A percentile compares a stretch with the other conserved stretches of the same genome.
phyloP scores from a whole-genome alignment of 805 yeast genomes.

The Isabelozyma gotoi region DNA sequence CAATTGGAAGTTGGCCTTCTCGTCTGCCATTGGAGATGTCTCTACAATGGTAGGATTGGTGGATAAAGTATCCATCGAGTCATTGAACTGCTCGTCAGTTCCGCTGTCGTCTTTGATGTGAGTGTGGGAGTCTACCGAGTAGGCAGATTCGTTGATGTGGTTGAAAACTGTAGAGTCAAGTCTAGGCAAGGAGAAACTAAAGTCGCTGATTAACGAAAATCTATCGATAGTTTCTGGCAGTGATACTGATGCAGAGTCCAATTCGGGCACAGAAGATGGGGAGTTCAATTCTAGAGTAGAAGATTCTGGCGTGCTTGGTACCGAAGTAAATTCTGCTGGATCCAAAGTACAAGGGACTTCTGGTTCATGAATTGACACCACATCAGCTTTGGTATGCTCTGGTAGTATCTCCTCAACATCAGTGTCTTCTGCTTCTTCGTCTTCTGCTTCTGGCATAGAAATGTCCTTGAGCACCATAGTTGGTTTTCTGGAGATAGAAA shows the following conservation, averaged over 20 bases:
- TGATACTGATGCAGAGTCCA: background rate
- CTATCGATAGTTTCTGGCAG: background rate
- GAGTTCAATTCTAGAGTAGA: background rate
- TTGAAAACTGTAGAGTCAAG: background rate
- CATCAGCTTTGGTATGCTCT: too few species aligned
- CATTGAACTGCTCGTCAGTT: slow-evolving; percentile 16
- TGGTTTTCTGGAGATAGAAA: slow-evolving; percentile 6
- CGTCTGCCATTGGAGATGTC: slow-evolving; percentile 2
- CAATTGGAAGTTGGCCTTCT: background rate
- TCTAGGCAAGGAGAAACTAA: background rate
- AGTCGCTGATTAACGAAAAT: background rate
- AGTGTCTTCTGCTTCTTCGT: background rate
- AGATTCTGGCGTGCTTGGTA: background rate
- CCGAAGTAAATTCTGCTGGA: background rate
- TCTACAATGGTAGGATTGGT: slow-evolving; percentile 26
- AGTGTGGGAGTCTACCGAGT: slow-evolving; percentile 12
- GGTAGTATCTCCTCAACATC: too few species aligned
- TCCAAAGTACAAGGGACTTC: too few species aligned
- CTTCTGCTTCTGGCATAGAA: slow-evolving; percentile 13
- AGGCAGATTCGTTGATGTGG: slow-evolving; percentile 3
- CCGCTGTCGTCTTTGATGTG: slow-evolving; percentile 1
- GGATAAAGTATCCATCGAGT: slow-evolving; percentile 32
- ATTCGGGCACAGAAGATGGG: background rate
- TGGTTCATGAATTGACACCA: too few species aligned
- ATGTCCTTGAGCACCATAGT: slow-evolving; percentile 5